A percentile compares a stretch with the other conserved stretches of the same genome.
These are phyloP conservation scores for Cutaneotrichosporon sp. DNA, from an alignment of 1,284 basidiomycete species.

Conservation along the genomic window DNA sequence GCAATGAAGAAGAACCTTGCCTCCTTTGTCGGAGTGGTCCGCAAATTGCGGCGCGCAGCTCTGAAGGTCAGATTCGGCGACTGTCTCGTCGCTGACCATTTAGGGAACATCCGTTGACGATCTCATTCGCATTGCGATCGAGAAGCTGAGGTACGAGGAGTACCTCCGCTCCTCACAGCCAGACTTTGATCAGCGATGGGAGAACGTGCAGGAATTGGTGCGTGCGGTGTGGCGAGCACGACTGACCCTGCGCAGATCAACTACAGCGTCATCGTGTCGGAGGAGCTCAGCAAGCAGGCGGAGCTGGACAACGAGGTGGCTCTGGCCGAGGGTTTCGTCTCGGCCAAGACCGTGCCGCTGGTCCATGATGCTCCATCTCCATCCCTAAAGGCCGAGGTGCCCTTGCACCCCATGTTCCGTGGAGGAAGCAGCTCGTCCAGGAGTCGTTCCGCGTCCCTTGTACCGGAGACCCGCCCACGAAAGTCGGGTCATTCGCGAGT, in stretches of 20 bases:
- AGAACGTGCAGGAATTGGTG: conserved; percentile 83
- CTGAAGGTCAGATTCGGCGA: conserved; percentile 61
- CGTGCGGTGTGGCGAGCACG: too few species aligned
- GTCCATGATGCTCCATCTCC: not conserved
- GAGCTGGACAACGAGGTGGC: conserved; percentile 12
- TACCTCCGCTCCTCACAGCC: conserved; percentile 69
- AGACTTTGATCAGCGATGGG: conserved; percentile 76
- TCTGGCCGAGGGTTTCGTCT: conserved; percentile 29
- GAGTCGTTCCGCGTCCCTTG: conserved; percentile 22
- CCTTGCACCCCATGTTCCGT: conserved; percentile 42
- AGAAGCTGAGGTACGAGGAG: conserved; percentile 66
- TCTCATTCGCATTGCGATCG: conserved; percentile 65
- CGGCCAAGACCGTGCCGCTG: conserved; percentile 33
- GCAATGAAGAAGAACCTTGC: conserved; percentile 65
- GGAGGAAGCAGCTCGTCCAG: conserved; percentile 4
- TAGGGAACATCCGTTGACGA: conserved; percentile 66
- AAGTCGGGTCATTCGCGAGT: not conserved
- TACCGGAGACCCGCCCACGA: not conserved
- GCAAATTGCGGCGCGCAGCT: conserved; percentile 62
- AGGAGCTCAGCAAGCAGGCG: conserved; percentile 40
- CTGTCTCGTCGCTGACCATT: too few species aligned
- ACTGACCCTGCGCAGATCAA: conserved; percentile 38
- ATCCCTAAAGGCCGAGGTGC: conserved; percentile 6
- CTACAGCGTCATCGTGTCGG: conserved; percentile 48
- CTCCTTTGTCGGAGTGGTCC: conserved; percentile 64